Percentiles rank a stretch among this genome's conserved stretches.
Evolutionary conservation across 495 filamentous ascomycete genomes (phyloP).

Genomic region (Parathielavia appendiculata): DNA sequence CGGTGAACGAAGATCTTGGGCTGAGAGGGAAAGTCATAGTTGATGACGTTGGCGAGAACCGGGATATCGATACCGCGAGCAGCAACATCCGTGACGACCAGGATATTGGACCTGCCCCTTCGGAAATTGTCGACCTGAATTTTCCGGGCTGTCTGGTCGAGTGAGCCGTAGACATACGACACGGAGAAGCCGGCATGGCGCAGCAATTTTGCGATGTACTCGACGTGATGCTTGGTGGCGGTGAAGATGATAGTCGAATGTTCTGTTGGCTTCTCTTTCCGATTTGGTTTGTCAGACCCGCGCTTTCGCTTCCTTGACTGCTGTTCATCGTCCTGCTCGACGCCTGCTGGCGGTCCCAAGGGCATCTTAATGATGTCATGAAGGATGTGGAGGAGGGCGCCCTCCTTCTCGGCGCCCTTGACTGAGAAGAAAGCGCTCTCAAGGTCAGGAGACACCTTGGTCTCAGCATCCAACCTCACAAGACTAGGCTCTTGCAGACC

Average conservation of each 20-base stretch:
- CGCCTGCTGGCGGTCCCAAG: constrained; percentile 58
- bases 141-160: constrained; percentile 89
- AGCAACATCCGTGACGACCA: constrained; percentile 97
- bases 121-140: constrained; percentile 87
- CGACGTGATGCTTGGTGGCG: constrained; percentile 97
- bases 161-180: constrained; percentile 86
- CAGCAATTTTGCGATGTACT: constrained; percentile 76
- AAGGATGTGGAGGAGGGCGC: constrained; percentile 79
- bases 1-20: constrained; percentile 96
- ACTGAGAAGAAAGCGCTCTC: constrained; percentile 90
- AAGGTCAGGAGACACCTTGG: constrained; percentile 90
- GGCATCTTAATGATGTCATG: constrained; percentile 93
- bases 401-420: constrained; percentile 89
- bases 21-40: constrained; percentile 96
- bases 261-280: constrained; percentile 54
- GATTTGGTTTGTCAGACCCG: constrained; percentile 44
- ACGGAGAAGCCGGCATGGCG: constrained; percentile 72
- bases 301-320: constrained; percentile 66
- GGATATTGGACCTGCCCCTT: constrained; percentile 73
- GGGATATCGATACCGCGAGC: constrained; percentile 98
- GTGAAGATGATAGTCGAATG: constrained; percentile 92
- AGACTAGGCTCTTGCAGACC: constrained; percentile 85
- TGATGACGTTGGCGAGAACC: constrained; percentile 92
- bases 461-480: constrained; percentile 85
- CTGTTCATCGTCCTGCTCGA: constrained; percentile 42